Conservation (phyloP, 768 basidiomycete genomes). For the Cyclocybe aegerita region DNA sequence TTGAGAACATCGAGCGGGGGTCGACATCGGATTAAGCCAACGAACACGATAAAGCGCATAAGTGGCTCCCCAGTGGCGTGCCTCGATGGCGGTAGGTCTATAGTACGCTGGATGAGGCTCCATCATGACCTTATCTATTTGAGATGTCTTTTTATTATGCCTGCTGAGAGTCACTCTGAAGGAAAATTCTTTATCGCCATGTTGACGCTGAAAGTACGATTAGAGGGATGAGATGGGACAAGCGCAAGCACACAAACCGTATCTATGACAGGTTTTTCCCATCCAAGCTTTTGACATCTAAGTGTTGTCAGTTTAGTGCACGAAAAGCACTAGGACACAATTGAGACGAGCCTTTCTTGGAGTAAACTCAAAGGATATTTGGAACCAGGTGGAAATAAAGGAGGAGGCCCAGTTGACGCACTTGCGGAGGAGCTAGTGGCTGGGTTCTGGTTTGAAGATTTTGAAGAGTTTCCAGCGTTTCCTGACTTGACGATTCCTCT, state of each 20-base stretch:
- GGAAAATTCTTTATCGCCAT: constrained; percentile 47
- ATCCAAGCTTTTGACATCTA: constrained; percentile 87
- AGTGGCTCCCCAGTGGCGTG: constrained; percentile 89
- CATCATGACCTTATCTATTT: constrained; percentile 67
- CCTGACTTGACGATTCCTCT: constrained; percentile 85
- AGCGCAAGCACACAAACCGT: constrained; percentile 47
- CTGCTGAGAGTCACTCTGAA: constrained; percentile 70
- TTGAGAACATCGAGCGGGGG: constrained; percentile 18
- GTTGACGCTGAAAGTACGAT: constrained; percentile 39
- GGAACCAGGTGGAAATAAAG: constrained; percentile 80
- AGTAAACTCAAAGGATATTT: constrained; percentile 82
- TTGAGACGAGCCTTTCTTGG: constrained; percentile 61
- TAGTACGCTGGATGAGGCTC: constrained; percentile 73
- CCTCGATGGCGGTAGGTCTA: constrained; percentile 70
- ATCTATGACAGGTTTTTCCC: constrained; percentile 83
- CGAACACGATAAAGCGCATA: constrained; percentile 86
- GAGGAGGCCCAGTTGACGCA: constrained; percentile 41
- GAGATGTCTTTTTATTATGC: constrained; percentile 68
- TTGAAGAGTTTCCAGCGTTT: constrained; percentile 86
- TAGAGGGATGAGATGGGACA: background rate
- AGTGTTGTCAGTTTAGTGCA: background rate
- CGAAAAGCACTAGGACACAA: background rate
- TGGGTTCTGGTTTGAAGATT: constrained; percentile 33
- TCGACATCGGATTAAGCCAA: constrained; percentile 21
- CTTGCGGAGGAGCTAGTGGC: constrained; percentile 11